A percentile compares a stretch with the other conserved stretches of the same genome.
Conservation (phyloP, 2,329 filamentous ascomycete genomes). For the Trematosphaeria pertusa region DNA sequence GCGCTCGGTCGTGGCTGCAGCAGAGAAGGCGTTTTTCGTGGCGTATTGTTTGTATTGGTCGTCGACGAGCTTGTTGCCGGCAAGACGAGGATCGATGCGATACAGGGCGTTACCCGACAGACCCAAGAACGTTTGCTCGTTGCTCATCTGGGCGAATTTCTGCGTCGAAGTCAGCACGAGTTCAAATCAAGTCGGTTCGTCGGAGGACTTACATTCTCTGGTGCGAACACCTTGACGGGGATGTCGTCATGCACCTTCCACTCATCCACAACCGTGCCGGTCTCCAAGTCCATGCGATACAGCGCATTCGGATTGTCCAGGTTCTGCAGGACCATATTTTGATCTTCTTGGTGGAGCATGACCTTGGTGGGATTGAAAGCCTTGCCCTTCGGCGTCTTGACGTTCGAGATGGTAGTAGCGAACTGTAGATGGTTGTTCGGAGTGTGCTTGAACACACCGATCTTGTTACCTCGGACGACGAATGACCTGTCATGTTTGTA, state of each 20-base stretch:
- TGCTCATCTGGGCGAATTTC: slow-evolving; percentile 98
- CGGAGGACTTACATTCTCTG: slow-evolving; percentile 70
- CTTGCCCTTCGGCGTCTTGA: slow-evolving; percentile 81
- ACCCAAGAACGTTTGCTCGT: slow-evolving; percentile 93
- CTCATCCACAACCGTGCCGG: slow-evolving; percentile 96
- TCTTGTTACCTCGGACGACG: slow-evolving; percentile 95
- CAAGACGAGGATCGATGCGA: slow-evolving; percentile 87
- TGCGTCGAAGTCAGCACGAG: slow-evolving; percentile 42
- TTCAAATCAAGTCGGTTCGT: neutral
- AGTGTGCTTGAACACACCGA: slow-evolving; percentile 98
- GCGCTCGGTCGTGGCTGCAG: slow-evolving; percentile 92
- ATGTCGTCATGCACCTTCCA: slow-evolving; percentile 99
- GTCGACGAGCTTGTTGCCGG: slow-evolving; percentile 92
- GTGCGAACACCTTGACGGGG: slow-evolving; percentile 87
- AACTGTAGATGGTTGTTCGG: slow-evolving; percentile 92
- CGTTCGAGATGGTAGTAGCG: slow-evolving; percentile 95
- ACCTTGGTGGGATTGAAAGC: slow-evolving; percentile 95
- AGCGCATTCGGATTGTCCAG: slow-evolving; percentile 83
- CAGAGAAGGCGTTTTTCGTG: slow-evolving; percentile 97
- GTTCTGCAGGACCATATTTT: slow-evolving; percentile 89
- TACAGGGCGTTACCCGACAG: slow-evolving; percentile 92
- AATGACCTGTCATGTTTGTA: slow-evolving; percentile 98
- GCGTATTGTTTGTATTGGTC: slow-evolving; percentile 92
- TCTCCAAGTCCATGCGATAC: slow-evolving; percentile 97
- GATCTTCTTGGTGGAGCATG: slow-evolving; percentile 92